These are phyloP conservation scores for Trichoderma arundinaceum DNA, from an alignment of 2,329 filamentous ascomycete genomes.

Conservation along the genomic window DNA sequence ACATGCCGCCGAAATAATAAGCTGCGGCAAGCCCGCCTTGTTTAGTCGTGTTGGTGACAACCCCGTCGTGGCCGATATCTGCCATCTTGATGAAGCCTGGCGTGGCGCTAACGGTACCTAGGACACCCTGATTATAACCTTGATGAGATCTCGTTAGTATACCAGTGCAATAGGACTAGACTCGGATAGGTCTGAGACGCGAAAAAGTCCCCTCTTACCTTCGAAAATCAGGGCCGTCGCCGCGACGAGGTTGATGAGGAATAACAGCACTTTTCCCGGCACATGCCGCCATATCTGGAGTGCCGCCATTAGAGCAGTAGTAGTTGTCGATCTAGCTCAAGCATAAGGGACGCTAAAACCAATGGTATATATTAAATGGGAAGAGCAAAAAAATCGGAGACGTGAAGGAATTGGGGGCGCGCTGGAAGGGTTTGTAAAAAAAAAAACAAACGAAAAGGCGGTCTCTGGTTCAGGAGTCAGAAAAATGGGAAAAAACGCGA, in stretches of 20 bases:
- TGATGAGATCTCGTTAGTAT: constrained; percentile 33
- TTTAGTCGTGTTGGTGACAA: constrained; percentile 54
- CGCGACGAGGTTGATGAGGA: constrained; percentile 36
- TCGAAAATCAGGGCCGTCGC: constrained; percentile 37
- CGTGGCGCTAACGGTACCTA: constrained; percentile 55
- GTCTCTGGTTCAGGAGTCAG: constrained; percentile 5
- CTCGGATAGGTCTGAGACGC: not conserved
- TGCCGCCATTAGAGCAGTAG: constrained; percentile 30
- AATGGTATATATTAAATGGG: not conserved
- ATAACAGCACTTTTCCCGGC: constrained; percentile 36
- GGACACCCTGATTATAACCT: constrained; percentile 62
- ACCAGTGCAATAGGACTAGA: not conserved
- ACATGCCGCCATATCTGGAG: constrained; percentile 35
- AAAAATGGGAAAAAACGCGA: not conserved
- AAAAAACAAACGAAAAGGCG: not conserved
- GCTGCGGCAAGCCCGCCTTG: constrained; percentile 60
- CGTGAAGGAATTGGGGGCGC: not conserved
- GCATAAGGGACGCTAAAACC: not conserved
- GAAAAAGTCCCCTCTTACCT: constrained; percentile 28
- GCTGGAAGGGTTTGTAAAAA: too few species aligned
- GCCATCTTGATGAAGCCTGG: constrained; percentile 50
- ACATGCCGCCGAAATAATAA: constrained; percentile 58
- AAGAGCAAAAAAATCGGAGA: constrained; percentile 8
- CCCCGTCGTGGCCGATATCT: constrained; percentile 54
- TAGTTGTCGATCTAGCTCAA: constrained; percentile 17